Evolutionary conservation across 805 yeast genomes (phyloP).

Genomic region (Saccharomycopsis sp.): DNA sequence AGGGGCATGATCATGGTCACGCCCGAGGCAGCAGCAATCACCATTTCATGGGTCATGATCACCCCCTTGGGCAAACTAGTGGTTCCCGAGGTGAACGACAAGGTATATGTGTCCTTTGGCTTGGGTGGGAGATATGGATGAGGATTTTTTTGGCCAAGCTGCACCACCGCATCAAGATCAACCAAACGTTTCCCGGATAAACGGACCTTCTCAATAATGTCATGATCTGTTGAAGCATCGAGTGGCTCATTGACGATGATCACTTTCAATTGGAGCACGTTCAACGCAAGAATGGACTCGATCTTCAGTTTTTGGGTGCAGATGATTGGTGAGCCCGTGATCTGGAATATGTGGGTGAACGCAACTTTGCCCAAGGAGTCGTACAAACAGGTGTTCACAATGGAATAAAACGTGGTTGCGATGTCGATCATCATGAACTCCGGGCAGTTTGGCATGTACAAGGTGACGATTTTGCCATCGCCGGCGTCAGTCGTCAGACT

Average conservation of each 20-base stretch:
- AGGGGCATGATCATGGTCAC: constrained; percentile 28
- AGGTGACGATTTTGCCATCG: constrained; percentile 29
- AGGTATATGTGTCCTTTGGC: constrained; percentile 47
- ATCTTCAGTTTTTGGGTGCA: constrained; percentile 46
- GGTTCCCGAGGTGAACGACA: constrained; percentile 68
- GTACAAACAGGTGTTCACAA: constrained; percentile 43
- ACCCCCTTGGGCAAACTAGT: constrained; percentile 76
- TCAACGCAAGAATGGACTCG: constrained; percentile 36
- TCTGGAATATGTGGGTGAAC: constrained; percentile 49
- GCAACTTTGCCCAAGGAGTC: constrained; percentile 53
- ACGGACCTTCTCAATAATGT: constrained; percentile 27
- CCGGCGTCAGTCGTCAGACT: constrained; percentile 18
- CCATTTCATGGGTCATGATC: constrained; percentile 38
- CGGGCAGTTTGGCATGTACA: constrained; percentile 54
- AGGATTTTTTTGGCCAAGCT: constrained; percentile 36
- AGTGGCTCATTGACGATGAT: constrained; percentile 41
- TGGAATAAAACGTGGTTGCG: constrained; percentile 52
- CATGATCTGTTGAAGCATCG: constrained; percentile 26
- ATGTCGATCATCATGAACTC: constrained; percentile 62
- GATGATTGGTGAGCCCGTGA: constrained; percentile 54
- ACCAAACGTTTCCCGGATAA: constrained; percentile 25
- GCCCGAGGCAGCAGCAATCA: constrained; percentile 31
- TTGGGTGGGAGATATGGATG: constrained; percentile 38
- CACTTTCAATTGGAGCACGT: constrained; percentile 32
- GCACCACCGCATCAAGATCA: constrained; percentile 29